Conservation (phyloP, 148 eudicot species). For the Cornus kousa region DNA sequence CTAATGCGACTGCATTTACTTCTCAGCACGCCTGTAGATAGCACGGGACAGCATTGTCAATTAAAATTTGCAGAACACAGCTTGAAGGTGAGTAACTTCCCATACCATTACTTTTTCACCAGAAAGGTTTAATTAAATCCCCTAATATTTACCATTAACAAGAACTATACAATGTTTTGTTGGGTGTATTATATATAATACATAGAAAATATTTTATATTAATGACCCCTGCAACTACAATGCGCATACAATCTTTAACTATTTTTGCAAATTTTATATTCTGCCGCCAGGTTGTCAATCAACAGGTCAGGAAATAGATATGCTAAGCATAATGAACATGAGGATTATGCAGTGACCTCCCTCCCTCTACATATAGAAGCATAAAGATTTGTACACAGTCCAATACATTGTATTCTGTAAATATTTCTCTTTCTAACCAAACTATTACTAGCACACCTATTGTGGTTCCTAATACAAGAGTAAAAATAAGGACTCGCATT, state of each 20-base stretch:
- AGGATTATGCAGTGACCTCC: background rate
- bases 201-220: too few species aligned
- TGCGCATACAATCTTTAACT: background rate
- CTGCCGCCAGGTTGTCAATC: background rate
- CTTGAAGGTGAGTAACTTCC: constrained; percentile 47
- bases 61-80: constrained; percentile 44
- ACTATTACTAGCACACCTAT: too few species aligned
- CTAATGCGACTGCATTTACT: constrained; percentile 64
- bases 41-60: constrained; percentile 37
- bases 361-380: background rate
- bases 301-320: background rate
- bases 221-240: background rate
- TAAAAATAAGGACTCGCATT: too few species aligned
- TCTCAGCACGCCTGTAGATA: constrained; percentile 55
- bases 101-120: background rate
- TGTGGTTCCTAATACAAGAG: too few species aligned
- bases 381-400: background rate
- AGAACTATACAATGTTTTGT: background rate
- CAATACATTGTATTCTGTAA: background rate
- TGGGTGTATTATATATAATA: background rate
- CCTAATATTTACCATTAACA: background rate
- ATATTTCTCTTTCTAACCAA: too few species aligned
- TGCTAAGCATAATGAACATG: background rate
- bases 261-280: background rate
- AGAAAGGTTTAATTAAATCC: background rate